These are phyloP conservation scores for Cytospora mali DNA, from an alignment of 2,329 filamentous ascomycete species.

Conservation along the genomic window DNA sequence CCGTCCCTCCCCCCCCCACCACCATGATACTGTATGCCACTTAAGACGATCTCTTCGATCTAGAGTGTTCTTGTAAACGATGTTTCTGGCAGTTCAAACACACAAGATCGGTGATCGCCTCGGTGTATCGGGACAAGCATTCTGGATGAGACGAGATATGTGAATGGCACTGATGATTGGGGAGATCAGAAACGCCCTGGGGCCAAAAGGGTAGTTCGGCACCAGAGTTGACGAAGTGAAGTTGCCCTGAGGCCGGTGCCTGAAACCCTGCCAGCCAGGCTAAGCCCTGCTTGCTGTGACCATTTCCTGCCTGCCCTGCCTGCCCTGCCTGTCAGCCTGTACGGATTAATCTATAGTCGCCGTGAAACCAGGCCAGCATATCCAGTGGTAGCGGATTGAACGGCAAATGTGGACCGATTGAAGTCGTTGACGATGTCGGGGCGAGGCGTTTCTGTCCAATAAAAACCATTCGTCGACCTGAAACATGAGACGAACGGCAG, in stretches of 20 bases:
- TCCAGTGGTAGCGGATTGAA: background rate
- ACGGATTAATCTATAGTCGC: background rate
- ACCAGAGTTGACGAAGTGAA: conserved; percentile 9
- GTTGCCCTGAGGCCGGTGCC: background rate
- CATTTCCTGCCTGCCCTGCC: too few species aligned
- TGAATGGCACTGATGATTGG: conserved; percentile 1
- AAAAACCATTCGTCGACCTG: background rate
- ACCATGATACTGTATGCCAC: background rate
- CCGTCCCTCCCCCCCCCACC: too few species aligned
- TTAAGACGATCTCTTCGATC: background rate
- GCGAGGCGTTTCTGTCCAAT: conserved; percentile 12
- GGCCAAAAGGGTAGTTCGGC: conserved; percentile 2
- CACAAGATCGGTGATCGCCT: conserved; percentile 3
- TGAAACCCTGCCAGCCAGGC: too few species aligned
- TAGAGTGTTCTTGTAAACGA: background rate
- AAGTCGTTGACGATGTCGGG: conserved; percentile 7
- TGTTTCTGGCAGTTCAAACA: conserved; percentile 4
- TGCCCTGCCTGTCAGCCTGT: too few species aligned
- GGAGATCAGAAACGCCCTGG: background rate
- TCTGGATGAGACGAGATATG: conserved; percentile 12
- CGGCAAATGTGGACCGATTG: conserved; percentile 4
- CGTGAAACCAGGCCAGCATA: background rate
- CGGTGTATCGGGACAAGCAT: conserved; percentile 3
- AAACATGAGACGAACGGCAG: conserved; percentile 21
- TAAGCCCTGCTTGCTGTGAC: background rate